Conservation (phyloP, 1,284 basidiomycete genomes). For the Tetrapyrgos nigripes region DNA sequence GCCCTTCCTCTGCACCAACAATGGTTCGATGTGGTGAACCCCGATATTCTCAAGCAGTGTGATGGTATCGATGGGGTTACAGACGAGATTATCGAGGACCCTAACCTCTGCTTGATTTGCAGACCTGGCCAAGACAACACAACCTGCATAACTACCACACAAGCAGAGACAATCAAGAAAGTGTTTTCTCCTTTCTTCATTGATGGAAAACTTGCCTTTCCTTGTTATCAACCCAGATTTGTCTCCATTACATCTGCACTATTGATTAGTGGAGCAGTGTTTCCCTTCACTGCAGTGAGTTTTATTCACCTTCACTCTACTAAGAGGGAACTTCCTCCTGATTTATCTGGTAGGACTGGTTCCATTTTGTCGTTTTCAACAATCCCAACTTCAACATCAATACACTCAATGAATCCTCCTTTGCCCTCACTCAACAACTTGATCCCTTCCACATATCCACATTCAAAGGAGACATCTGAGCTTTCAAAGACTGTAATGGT, state of each 20-base stretch:
- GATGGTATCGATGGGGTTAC: conserved; percentile 36
- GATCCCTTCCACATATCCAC: conserved; percentile 24
- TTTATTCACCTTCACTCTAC: not conserved
- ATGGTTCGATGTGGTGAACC: conserved; percentile 13
- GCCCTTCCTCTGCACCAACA: conserved; percentile 3
- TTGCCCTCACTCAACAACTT: conserved; percentile 4
- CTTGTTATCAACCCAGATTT: conserved; percentile 25
- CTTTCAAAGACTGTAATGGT: conserved; percentile 22
- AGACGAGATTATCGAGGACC: conserved; percentile 41
- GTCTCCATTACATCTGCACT: not conserved
- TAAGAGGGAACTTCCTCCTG: no score
- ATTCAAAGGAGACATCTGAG: conserved; percentile 23
- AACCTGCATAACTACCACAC: conserved; percentile 37
- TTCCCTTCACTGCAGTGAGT: conserved; percentile 11
- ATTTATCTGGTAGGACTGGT: conserved; percentile 18
- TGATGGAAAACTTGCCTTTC: conserved; percentile 37
- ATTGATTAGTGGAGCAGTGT: conserved; percentile 12
- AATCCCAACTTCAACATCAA: conserved; percentile 8
- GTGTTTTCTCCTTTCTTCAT: conserved; percentile 38
- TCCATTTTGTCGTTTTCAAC: conserved; percentile 17
- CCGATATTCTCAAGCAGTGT: conserved; percentile 29
- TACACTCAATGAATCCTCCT: conserved; percentile 8
- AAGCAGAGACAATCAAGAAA: conserved; percentile 37
- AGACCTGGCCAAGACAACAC: conserved; percentile 25
- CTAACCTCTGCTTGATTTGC: conserved; percentile 37